Percentiles rank a stretch among this genome's conserved stretches.
Evolutionary conservation across 1,284 basidiomycete genomes (phyloP).

Genomic region (Ustilago cynodontis): DNA sequence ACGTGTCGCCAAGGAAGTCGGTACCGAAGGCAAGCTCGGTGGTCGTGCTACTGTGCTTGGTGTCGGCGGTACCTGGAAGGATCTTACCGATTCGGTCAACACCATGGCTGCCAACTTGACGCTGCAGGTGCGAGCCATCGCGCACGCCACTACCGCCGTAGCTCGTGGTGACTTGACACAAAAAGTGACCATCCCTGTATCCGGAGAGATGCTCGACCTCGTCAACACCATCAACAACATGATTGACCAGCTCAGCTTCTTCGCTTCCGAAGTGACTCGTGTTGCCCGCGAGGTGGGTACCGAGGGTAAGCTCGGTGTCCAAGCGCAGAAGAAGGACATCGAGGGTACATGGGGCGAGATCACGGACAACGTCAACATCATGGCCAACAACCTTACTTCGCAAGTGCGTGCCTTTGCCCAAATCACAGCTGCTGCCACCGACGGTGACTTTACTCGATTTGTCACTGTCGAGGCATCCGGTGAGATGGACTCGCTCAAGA

Average conservation of each 20-base stretch:
- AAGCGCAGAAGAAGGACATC: slow-evolving; percentile 95
- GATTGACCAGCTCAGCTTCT: slow-evolving; percentile 79
- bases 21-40: slow-evolving; percentile 70
- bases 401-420: slow-evolving; percentile 99
- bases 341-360: slow-evolving; percentile 99
- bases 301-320: slow-evolving; percentile 95
- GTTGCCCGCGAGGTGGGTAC: slow-evolving; percentile 95
- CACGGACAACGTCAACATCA: slow-evolving; percentile 78
- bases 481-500: slow-evolving; percentile 99
- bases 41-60: slow-evolving; percentile 69
- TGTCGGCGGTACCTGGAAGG: slow-evolving; percentile 72
- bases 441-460: slow-evolving; percentile 98
- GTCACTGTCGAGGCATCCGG: slow-evolving; percentile 98
- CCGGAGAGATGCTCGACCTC: slow-evolving; percentile 93
- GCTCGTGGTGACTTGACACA: slow-evolving; percentile 92
- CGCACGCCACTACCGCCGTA: slow-evolving; percentile 93
- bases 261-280: slow-evolving; percentile 93
- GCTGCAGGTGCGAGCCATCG: slow-evolving; percentile 93
- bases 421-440: slow-evolving; percentile 97
- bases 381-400: slow-evolving; percentile 87
- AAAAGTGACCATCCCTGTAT: slow-evolving; percentile 90
- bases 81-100: slow-evolving; percentile 84
- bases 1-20: slow-evolving; percentile 70
- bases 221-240: slow-evolving; percentile 77
- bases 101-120: slow-evolving; percentile 79